phyloP scores from a whole-genome alignment of 2,329 filamentous ascomycete species.

The Phialemonium atrogriseum region DNA sequence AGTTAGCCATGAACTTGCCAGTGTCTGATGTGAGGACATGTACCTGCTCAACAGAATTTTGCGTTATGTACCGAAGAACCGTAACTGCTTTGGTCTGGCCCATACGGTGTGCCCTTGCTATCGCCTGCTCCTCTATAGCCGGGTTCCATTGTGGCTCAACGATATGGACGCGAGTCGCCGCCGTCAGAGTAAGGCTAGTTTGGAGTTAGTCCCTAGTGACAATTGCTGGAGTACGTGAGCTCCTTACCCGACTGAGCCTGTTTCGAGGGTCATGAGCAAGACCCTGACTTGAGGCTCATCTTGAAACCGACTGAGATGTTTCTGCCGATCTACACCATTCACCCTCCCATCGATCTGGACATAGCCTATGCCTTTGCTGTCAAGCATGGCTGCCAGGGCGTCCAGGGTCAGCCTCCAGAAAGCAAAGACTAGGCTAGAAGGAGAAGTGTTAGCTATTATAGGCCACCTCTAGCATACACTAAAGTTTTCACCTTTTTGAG shows the following conservation, averaged over 20 bases:
- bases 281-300: not conserved
- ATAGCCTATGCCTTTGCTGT: slow-evolving; percentile 1
- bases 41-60: slow-evolving; percentile 6
- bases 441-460: slow-evolving; percentile 1
- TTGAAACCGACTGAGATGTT: slow-evolving; percentile 1
- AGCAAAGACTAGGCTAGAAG: slow-evolving; percentile 3
- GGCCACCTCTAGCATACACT: not conserved
- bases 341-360: slow-evolving; percentile 4
- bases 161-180: slow-evolving; percentile 5
- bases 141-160: slow-evolving; percentile 8
- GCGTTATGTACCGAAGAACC: slow-evolving; percentile 3
- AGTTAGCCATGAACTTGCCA: too few species aligned
- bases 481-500: slow-evolving; percentile 1
- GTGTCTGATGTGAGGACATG: too few species aligned
- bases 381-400: too few species aligned
- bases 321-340: not conserved
- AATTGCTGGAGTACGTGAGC: too few species aligned
- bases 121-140: slow-evolving; percentile 6
- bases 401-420: slow-evolving; percentile 5
- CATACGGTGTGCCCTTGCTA: slow-evolving; percentile 4
- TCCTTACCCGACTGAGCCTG: slow-evolving; percentile 5
- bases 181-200: slow-evolving; percentile 4
- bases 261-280: slow-evolving; percentile 4
- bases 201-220: not conserved
- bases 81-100: slow-evolving; percentile 3